Conservation (phyloP, 257 asterid genomes). For the Fraxinus cuspidata region DNA sequence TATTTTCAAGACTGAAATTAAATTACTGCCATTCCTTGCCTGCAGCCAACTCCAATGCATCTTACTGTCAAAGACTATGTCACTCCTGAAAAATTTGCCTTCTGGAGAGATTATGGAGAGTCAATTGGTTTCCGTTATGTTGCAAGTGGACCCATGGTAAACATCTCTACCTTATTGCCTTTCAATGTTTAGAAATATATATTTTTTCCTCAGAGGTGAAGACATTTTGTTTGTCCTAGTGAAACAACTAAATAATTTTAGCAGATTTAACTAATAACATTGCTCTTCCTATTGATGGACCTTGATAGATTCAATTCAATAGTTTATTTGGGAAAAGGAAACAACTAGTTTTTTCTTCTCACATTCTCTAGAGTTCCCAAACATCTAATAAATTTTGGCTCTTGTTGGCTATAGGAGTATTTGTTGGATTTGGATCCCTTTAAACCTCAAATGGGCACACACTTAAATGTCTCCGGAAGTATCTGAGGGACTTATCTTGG, state of each 20-base stretch:
- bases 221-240: neutral
- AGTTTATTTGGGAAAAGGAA: neutral
- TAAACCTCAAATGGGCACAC: neutral
- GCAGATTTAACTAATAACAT: neutral
- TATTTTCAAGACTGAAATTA: constrained; percentile 6
- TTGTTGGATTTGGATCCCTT: neutral
- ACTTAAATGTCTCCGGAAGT: neutral
- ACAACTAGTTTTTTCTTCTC: constrained; percentile 1
- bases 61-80: constrained; percentile 91
- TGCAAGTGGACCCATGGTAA: constrained; percentile 99
- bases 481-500: neutral
- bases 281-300: neutral
- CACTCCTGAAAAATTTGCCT: constrained; percentile 82
- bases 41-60: constrained; percentile 98
- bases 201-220: neutral
- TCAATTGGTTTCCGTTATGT: constrained; percentile 93
- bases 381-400: neutral
- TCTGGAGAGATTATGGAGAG: constrained; percentile 97
- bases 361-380: neutral
- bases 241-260: neutral
- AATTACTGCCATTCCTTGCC: constrained; percentile 9
- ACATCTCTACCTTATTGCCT: neutral
- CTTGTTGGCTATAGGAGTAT: neutral
- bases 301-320: neutral
- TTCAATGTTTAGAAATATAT: neutral